A percentile compares a stretch with the other conserved stretches of the same genome.
phyloP scores from a whole-genome alignment of 2,329 filamentous ascomycete genomes.

The Corniculantispora saksenae region DNA sequence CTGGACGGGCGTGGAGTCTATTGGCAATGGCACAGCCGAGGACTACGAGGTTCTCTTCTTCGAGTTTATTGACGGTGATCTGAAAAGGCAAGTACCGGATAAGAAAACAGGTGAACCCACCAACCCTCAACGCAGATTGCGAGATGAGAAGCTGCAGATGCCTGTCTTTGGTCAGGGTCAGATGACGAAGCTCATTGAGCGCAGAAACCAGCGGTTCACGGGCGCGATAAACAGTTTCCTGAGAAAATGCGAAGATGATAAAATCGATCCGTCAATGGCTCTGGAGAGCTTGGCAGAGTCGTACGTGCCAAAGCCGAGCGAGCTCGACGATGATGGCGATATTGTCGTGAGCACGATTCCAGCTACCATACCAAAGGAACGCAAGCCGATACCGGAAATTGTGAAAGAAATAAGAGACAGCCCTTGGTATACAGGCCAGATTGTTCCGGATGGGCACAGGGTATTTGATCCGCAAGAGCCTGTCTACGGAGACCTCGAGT shows the following conservation, averaged over 20 bases:
- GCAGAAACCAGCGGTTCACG: conserved; percentile 80
- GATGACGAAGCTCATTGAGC: conserved; percentile 85
- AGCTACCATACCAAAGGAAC: conserved; percentile 73
- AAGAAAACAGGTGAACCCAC: conserved; percentile 73
- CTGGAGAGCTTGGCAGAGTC: conserved; percentile 59
- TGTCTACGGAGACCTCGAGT: conserved; percentile 80
- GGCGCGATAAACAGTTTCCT: conserved; percentile 77
- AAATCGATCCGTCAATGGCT: conserved; percentile 65
- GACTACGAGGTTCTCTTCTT: conserved; percentile 78
- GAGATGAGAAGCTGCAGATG: conserved; percentile 82
- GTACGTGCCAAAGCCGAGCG: conserved; percentile 63
- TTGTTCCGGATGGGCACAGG: conserved; percentile 89
- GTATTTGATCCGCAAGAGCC: conserved; percentile 85
- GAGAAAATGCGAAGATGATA: conserved; percentile 66
- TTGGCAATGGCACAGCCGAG: conserved; percentile 35
- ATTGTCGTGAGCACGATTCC: conserved; percentile 55
- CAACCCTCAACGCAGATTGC: conserved; percentile 66
- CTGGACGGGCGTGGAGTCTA: conserved; percentile 49
- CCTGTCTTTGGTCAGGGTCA: conserved; percentile 92
- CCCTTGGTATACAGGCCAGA: conserved; percentile 88
- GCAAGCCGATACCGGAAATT: conserved; percentile 81
- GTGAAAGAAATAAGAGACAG: conserved; percentile 78
- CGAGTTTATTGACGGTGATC: conserved; percentile 87
- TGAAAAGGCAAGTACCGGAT: conserved; percentile 76
- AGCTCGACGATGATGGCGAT: conserved; percentile 35